Evolutionary conservation across 805 yeast species (phyloP), one percentile per base, ranked within the genome.

Genomic region (Lipomyces sp.): DNA sequence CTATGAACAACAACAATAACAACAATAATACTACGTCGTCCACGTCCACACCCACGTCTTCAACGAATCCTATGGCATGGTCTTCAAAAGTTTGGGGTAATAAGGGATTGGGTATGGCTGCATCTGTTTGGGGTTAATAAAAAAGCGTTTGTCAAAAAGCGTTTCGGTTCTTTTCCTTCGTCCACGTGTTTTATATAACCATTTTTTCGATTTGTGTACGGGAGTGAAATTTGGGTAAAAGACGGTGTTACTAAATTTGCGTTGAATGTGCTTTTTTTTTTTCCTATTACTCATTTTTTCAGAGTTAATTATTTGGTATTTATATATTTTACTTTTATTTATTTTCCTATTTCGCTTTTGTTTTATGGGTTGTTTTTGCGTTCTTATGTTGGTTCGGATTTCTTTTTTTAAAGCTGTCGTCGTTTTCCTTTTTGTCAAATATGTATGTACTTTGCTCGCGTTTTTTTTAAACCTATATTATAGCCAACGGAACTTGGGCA

Each of bases 61-160:
- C 57, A 36, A 39, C 46, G 24, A 43, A 38, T 23, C 28, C 40
- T 16, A 53, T 53, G 54, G 57, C 54, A 37, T 53, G 57, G 57
- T 49, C 57, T 40, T 53, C 57, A 49, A 53, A 53, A 49, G 57
- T 53, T 33, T 53, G 57, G 57, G 57, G 57, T 33, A 49, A 45
- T 33, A 53, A 53, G 48, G 57, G 57, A 37, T 39, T 53, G 38
- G 52, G 55, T 34, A 54, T 54, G 58, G 58, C 58, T 46, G 58
- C 58, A 54, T 54, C 58, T 41, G 55, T 54, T 48, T 54, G 52
- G 55, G 58, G 58, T 46, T 51, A 54, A 54, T 40, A 28, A 44
- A 50, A 47, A 40, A 51, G 31, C 22, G 31, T 28, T 32, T 18
- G 28, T 39, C 21, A 40, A 28, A 36, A 43, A 38, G 31, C 33